phyloP scores from a whole-genome alignment of 139 green algal genomes.

The Asterochloris sp. region DNA sequence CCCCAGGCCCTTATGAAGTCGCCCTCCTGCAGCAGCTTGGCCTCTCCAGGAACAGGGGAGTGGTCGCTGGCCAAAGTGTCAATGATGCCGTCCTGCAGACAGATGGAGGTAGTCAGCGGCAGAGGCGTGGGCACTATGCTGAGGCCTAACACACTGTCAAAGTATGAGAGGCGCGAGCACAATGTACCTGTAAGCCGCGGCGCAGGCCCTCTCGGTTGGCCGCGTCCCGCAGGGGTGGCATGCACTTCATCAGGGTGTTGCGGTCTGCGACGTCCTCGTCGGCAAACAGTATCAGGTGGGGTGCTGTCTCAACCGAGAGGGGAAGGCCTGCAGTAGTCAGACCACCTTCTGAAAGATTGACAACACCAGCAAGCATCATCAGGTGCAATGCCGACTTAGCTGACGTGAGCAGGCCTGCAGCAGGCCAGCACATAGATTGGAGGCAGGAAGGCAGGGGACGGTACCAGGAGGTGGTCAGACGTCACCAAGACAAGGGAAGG shows the following conservation, averaged over 20 bases:
- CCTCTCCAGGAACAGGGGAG: constrained; percentile 67
- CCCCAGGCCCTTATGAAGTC: constrained; percentile 93
- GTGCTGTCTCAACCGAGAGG: constrained; percentile 85
- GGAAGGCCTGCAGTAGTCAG: constrained; percentile 46
- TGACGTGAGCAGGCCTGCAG: too few species aligned
- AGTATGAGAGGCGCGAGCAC: not conserved
- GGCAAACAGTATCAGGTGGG: constrained; percentile 92
- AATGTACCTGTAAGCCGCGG: constrained; percentile 33
- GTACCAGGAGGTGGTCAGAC: too few species aligned
- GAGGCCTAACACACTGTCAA: not conserved
- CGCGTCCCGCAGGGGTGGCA: constrained; percentile 63
- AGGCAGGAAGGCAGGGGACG: too few species aligned
- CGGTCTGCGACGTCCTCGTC: constrained; percentile 67
- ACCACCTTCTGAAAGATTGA: not conserved
- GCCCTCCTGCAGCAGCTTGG: constrained; percentile 79
- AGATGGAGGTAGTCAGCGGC: not conserved
- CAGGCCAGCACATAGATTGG: too few species aligned
- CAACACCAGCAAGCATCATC: too few species aligned
- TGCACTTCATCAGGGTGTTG: constrained; percentile 85
- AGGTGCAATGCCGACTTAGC: too few species aligned
- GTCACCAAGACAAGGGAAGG: too few species aligned
- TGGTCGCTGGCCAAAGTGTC: constrained; percentile 83
- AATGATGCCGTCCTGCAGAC: constrained; percentile 43
- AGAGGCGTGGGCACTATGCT: not conserved
- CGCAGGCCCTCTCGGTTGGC: constrained; percentile 64